Conservation (phyloP, 163 green algal species). For the Prototheca wickerhamii region DNA sequence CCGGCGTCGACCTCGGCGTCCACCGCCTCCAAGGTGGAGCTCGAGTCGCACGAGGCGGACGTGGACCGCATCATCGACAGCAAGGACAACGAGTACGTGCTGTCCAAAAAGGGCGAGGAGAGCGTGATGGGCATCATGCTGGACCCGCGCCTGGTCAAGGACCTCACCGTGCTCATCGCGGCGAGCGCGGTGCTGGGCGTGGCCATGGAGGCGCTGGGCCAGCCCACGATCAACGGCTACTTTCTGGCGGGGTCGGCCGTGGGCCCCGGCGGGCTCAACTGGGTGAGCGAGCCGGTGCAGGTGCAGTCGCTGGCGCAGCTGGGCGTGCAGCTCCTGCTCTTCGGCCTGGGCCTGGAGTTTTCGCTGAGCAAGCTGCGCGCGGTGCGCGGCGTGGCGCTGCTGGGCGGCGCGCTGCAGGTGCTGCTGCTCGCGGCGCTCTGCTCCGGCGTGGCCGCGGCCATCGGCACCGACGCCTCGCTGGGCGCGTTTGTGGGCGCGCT, state of each 20-base stretch:
- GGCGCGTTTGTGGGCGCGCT: conserved; percentile 79
- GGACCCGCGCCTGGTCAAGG: conserved; percentile 48
- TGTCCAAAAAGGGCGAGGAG: conserved; percentile 58
- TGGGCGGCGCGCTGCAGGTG: conserved; percentile 53
- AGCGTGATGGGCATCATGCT: conserved; percentile 30
- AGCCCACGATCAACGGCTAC: conserved; percentile 92
- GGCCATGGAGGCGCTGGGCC: conserved; percentile 55
- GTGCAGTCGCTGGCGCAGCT: conserved; percentile 63
- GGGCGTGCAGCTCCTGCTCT: conserved; percentile 84
- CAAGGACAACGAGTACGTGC: conserved; percentile 80
- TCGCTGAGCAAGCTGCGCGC: conserved; percentile 60
- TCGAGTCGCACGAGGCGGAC: conserved; percentile 28
- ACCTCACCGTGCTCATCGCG: conserved; percentile 65
- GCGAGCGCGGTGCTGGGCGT: conserved; percentile 52
- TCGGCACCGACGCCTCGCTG: conserved; percentile 35
- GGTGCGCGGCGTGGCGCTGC: conserved; percentile 63
- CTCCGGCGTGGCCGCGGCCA: conserved; percentile 33
- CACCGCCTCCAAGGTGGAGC: too few species aligned
- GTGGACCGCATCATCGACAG: conserved; percentile 79
- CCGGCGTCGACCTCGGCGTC: neutral
- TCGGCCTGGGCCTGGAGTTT: conserved; percentile 82
- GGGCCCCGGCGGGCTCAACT: conserved; percentile 65
- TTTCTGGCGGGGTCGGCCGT: conserved; percentile 74
- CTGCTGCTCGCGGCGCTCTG: conserved; percentile 40
- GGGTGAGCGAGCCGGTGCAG: conserved; percentile 64